phyloP scores from a whole-genome alignment of 1,284 basidiomycete genomes.

The Melampsora abietis-canadensis region DNA sequence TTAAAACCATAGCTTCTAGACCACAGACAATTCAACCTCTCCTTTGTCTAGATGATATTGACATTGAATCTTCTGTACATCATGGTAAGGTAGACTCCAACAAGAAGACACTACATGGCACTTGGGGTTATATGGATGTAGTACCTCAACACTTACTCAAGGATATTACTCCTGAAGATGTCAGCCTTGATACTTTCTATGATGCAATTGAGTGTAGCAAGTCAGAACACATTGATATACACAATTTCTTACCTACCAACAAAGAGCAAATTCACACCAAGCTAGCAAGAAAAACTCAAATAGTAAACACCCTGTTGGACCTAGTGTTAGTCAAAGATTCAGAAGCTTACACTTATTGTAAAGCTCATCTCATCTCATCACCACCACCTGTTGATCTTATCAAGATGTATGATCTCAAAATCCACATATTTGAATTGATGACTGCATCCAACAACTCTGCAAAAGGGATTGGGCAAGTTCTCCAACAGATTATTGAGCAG shows the following conservation, averaged over 20 bases:
- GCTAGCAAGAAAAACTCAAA: background rate
- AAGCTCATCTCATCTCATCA: background rate
- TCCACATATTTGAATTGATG: conserved; percentile 25
- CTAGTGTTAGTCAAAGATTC: conserved; percentile 1
- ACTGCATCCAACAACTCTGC: conserved; percentile 18
- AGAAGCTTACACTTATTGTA: background rate
- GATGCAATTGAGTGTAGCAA: background rate
- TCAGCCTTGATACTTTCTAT: background rate
- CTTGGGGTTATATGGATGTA: conserved; percentile 17
- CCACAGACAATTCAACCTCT: background rate
- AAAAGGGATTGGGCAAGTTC: conserved; percentile 24
- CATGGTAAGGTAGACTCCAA: background rate
- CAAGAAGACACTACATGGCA: conserved; percentile 10
- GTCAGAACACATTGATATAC: background rate
- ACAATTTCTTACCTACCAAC: conserved; percentile 1
- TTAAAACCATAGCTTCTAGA: background rate
- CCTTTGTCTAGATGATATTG: conserved; percentile 15
- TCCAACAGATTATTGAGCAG: conserved; percentile 5
- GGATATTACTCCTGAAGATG: conserved; percentile 1
- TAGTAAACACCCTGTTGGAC: background rate
- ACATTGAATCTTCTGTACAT: conserved; percentile 17
- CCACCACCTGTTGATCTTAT: conserved; percentile 3
- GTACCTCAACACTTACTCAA: background rate
- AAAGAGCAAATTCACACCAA: background rate
- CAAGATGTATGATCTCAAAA: background rate